Percentiles rank a stretch among this genome's conserved stretches.
These are phyloP conservation scores for Primulina huaijiensis DNA, from an alignment of 257 asterid species.

Conservation along the genomic window DNA sequence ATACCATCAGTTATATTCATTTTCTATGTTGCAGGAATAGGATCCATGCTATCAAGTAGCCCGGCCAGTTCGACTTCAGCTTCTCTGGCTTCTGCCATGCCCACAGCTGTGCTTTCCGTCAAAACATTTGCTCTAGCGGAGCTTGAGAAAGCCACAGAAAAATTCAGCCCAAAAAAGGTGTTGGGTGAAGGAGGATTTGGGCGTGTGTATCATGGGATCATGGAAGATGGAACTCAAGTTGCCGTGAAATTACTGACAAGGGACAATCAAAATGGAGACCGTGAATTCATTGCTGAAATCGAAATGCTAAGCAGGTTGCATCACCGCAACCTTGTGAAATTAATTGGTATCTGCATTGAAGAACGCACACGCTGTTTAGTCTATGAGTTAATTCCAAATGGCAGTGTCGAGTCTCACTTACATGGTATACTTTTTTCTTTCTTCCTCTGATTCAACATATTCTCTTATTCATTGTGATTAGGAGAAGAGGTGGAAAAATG, in stretches of 20 bases:
- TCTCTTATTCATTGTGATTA: slow-evolving; percentile 10
- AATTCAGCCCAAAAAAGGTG: slow-evolving; percentile 65
- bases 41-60: slow-evolving; percentile 76
- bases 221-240: slow-evolving; percentile 72
- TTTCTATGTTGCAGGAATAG: slow-evolving; percentile 50
- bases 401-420: slow-evolving; percentile 96
- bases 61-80: slow-evolving; percentile 81
- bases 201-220: slow-evolving; percentile 83
- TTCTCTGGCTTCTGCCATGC: slow-evolving; percentile 72
- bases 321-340: slow-evolving; percentile 95
- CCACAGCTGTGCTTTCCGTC: slow-evolving; percentile 81
- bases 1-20: neutral
- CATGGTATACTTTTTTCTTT: slow-evolving; percentile 57
- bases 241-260: slow-evolving; percentile 85
- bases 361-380: slow-evolving; percentile 77
- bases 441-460: slow-evolving; percentile 13
- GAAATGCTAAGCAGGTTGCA: slow-evolving; percentile 98
- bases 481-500: slow-evolving; percentile 7
- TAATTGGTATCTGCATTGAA: slow-evolving; percentile 92
- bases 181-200: slow-evolving; percentile 99
- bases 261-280: slow-evolving; percentile 85
- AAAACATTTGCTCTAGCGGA: slow-evolving; percentile 77
- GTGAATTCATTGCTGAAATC: slow-evolving; percentile 94
- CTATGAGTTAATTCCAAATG: slow-evolving; percentile 84
- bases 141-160: slow-evolving; percentile 92